Conservation (phyloP, 129 eudicot species). For the Ambrosia artemisiifolia region DNA sequence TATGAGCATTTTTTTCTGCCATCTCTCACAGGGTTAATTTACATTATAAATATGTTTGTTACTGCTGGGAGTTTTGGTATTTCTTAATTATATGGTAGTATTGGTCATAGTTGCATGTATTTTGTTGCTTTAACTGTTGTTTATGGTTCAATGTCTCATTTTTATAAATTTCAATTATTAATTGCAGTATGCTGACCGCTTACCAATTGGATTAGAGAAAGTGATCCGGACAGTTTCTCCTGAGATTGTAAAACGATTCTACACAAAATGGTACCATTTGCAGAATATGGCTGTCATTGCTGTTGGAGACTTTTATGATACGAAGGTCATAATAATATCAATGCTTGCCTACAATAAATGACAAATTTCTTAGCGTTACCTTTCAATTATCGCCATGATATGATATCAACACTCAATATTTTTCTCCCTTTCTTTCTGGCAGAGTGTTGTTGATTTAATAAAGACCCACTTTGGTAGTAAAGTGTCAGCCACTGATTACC, state of each 20-base stretch:
- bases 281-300: conserved; percentile 93
- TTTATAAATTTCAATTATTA: neutral
- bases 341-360: conserved; percentile 9
- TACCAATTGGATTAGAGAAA: conserved; percentile 86
- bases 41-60: conserved; percentile 7
- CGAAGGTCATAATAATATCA: conserved; percentile 51
- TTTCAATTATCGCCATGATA: neutral
- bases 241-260: conserved; percentile 61
- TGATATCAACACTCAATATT: neutral
- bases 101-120: neutral
- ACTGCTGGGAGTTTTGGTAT: conserved; percentile 14
- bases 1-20: conserved; percentile 3
- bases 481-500: conserved; percentile 43
- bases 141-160: conserved; percentile 5
- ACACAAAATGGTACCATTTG: conserved; percentile 78
- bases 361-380: neutral
- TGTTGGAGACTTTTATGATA: conserved; percentile 89
- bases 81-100: neutral
- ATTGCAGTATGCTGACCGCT: conserved; percentile 85
- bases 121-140: conserved; percentile 17
- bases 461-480: conserved; percentile 62
- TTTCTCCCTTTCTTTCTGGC: conserved; percentile 24
- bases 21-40: neutral
- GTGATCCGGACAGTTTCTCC: conserved; percentile 82
- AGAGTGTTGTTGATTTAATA: conserved; percentile 87